Base-by-base conservation (phyloP, 2,329 filamentous ascomycete species). In the Exophiala sp. region DNA sequence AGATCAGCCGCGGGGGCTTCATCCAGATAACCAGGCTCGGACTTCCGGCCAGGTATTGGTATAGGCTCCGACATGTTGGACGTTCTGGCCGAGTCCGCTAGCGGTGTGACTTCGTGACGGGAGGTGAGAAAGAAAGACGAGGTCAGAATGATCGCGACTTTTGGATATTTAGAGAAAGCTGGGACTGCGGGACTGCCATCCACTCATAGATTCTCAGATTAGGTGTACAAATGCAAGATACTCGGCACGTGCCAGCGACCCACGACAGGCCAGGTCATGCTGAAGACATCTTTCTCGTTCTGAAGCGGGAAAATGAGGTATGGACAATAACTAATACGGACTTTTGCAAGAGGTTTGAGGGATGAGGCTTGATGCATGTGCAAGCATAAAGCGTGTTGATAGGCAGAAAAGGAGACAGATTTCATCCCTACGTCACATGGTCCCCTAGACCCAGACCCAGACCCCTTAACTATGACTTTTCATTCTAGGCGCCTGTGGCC, bases 51-150 rank as follows among this genome's bases (percentile, higher is more conserved):
- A 14, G 61, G 59, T 16, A 64, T 58, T 32, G 47, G 53, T 52
- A 54, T 52, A 40, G 62, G 52, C 11, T 65, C 62, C 32, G 66
- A 56, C 68, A 70, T 70, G 43, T 43, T 57, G 20, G 34, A 35
- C 32, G 32, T 12, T 16, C 34, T 29, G 21, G 16, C 2, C 16
- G 16, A 29, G 5, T 29, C 24, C 24, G 7, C 24, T 29, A 8
- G 24, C 24, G 24, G 24, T 29, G 5, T 29, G 24, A 29, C 7
- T 29, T 29, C 24, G 24, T 29, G 24, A 29, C 7, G 24, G 7
- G 24, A 29, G 24, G 24, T 29, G 24, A 8, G 24, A 29, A 8
- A 29, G 24, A 29, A 29, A 29, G 24, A 29, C 5, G 7, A 29
- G 24, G 24, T 29, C 24, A 29, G 24, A 8, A 29, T 29, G 24